A percentile compares a stretch with the other conserved stretches of the same genome.
Conservation (phyloP, 331 rosid species). For the Malus hybrid region DNA sequence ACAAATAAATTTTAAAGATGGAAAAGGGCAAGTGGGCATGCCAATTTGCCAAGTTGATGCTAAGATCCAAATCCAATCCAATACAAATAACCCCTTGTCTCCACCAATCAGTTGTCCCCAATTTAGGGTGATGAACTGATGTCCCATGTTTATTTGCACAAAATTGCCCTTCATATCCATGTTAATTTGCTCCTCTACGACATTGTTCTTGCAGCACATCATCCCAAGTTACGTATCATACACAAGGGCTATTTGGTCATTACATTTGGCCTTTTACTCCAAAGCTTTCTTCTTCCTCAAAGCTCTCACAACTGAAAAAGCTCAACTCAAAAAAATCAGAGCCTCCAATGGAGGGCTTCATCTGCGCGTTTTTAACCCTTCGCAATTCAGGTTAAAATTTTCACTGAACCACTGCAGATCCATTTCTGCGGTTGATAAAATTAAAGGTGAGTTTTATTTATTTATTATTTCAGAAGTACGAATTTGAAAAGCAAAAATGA, state of each 20-base stretch:
- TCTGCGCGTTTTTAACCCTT: neutral
- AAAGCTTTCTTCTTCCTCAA: neutral
- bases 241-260: constrained; percentile 4
- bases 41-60: neutral
- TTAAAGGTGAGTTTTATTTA: constrained; percentile 3
- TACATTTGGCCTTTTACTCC: neutral
- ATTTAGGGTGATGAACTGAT: neutral
- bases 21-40: neutral
- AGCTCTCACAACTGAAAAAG: neutral
- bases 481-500: neutral
- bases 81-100: neutral
- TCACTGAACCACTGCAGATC: neutral
- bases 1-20: neutral
- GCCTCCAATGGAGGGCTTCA: neutral
- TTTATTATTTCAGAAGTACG: neutral
- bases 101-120: constrained; percentile 14
- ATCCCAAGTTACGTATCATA: neutral
- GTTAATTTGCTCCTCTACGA: neutral
- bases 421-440: constrained; percentile 1
- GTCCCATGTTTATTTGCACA: neutral
- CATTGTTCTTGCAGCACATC: neutral
- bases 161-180: neutral
- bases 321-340: neutral
- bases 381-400: neutral
- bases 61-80: neutral